Evolutionary conservation across 805 yeast genomes (phyloP), one percentile per base, ranked within the genome.

Genomic region (Wickerhamiella parazyma): DNA sequence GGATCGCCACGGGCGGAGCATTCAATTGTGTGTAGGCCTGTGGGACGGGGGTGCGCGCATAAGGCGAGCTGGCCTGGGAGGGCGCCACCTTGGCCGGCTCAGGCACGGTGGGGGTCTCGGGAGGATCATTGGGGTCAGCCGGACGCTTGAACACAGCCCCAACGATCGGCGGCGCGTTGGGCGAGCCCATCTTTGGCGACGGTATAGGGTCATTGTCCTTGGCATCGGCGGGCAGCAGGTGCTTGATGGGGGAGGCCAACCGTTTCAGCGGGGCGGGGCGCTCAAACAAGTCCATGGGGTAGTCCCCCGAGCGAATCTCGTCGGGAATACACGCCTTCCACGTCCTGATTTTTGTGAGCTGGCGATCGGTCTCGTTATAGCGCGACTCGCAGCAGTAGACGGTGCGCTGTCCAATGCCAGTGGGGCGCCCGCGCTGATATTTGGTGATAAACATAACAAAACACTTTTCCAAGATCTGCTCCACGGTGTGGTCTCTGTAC

Each of bases 321-420:
- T 91, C 97, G 0, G 98, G 98, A 51, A 91, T 70, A 67, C 97
- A 91, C 6, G 96, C 96, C 62, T 85, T 89, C 98, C 98, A 91
- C 2, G 98, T 89, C 57, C 97, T 74, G 55, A 91, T 91, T 58
- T 89, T 81, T 63, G 89, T 91, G 69, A 91, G 91, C 22, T 78
- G 78, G 60, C 84, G 83, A 55, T 84, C 94, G 44, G 75, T 71
- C 59, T 89, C 96, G 58, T 89, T 89, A 64, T 87, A 91, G 56
- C 98, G 77, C 60, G 76, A 83, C 62, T 91, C 98, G 66, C 97
- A 91, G 52, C 91, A 79, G 62, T 86, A 91, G 58, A 93, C 72
- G 5, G 91, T 89, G 18, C 61, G 55, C 41, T 54, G 51, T 42
- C 84, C 89, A 45, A 69, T 70, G 17, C 83, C 80, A 40, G 80